Conservation (phyloP, 2,329 filamentous ascomycete species). For the Herpotrichia juniperi region DNA sequence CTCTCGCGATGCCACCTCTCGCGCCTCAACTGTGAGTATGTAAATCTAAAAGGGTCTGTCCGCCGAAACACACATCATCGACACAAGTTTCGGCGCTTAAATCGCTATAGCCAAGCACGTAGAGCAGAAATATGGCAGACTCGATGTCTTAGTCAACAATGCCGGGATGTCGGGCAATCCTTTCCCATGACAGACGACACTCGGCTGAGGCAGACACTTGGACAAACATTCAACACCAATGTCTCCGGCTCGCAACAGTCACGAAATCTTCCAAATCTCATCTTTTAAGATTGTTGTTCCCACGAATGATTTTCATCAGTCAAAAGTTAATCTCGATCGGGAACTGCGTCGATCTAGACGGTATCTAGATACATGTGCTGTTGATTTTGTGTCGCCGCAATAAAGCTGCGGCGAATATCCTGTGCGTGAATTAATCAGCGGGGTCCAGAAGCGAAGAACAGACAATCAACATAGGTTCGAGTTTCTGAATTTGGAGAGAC, state of each 20-base stretch:
- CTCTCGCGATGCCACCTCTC: slow-evolving; percentile 11
- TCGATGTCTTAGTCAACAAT: slow-evolving; percentile 23
- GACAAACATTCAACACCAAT: slow-evolving; percentile 14
- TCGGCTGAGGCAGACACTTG: too few species aligned
- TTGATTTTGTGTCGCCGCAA: slow-evolving; percentile 5
- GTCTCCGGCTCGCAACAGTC: slow-evolving; percentile 10
- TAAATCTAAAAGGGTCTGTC: slow-evolving; percentile 10
- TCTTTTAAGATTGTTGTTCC: slow-evolving; percentile 3
- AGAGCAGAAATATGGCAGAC: slow-evolving; percentile 12
- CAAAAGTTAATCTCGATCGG: slow-evolving; percentile 11
- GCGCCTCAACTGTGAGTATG: slow-evolving; percentile 6
- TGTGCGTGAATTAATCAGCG: slow-evolving; percentile 7
- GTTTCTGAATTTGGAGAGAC: slow-evolving; percentile 10
- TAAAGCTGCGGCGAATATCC: slow-evolving; percentile 17
- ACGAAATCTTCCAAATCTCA: slow-evolving; percentile 15
- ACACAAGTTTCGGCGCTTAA: slow-evolving; percentile 18
- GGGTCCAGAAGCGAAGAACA: slow-evolving; percentile 6
- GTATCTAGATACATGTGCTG: neutral
- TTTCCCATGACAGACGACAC: too few species aligned
- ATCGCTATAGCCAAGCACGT: slow-evolving; percentile 17
- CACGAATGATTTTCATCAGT: slow-evolving; percentile 11
- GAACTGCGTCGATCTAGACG: neutral
- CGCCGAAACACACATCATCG: slow-evolving; percentile 27
- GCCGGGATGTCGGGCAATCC: slow-evolving; percentile 19
- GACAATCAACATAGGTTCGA: slow-evolving; percentile 14